Evolutionary conservation across 73 alveolate species (phyloP).

Genomic region (Tetrahymena thermophila): DNA sequence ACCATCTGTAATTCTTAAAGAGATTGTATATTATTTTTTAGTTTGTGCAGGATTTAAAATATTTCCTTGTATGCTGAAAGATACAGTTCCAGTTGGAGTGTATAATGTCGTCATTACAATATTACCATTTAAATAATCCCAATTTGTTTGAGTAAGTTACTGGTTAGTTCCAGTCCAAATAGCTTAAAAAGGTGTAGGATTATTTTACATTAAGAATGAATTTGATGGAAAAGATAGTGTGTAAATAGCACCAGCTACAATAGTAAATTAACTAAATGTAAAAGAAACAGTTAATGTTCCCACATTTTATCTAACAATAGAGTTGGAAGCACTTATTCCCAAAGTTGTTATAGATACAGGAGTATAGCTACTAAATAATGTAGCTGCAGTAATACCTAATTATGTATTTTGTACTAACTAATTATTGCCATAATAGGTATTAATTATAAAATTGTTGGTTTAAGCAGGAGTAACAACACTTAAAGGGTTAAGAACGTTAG

Average conservation of each 20-base stretch:
- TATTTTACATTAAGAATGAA: neutral
- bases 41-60: neutral
- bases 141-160: neutral
- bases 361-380: neutral
- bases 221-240: neutral
- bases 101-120: neutral
- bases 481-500: neutral
- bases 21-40: neutral
- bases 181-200: neutral
- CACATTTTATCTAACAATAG: neutral
- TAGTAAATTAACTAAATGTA: neutral
- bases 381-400: neutral
- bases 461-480: neutral
- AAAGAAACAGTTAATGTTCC: neutral
- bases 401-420: neutral
- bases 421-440: neutral
- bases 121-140: neutral
- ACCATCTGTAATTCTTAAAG: neutral
- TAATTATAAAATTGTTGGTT: neutral
- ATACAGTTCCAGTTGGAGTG: neutral
- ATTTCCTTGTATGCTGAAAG: neutral
- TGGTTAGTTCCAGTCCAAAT: neutral
- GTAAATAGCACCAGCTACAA: neutral
- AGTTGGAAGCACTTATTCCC: neutral
- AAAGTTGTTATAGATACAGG: neutral